Conservation (phyloP, 139 green algal species). For the Penium margaritaceum region DNA sequence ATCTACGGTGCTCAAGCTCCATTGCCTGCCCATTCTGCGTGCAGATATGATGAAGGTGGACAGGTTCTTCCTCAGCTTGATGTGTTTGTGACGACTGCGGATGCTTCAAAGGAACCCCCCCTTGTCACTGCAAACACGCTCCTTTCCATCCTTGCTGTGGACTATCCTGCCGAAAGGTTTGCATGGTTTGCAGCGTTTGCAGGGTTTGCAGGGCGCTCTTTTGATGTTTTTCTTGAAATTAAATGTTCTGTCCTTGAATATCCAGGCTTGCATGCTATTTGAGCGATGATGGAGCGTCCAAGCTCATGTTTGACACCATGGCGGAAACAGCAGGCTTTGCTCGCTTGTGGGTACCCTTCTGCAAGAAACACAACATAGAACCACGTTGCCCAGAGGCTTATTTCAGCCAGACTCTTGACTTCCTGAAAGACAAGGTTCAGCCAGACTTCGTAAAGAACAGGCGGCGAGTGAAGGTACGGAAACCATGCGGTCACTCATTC, state of each 20-base stretch:
- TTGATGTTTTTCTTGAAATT: neutral
- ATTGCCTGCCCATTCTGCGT: neutral
- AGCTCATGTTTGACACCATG: conserved; percentile 45
- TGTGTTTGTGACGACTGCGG: conserved; percentile 43
- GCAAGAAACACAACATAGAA: conserved; percentile 39
- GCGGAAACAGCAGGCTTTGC: conserved; percentile 42
- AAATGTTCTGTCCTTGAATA: neutral
- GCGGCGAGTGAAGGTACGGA: conserved; percentile 29
- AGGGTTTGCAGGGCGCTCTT: neutral
- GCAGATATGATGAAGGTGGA: conserved; percentile 23
- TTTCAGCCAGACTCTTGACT: conserved; percentile 38
- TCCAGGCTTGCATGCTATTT: conserved; percentile 36
- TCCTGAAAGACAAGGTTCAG: conserved; percentile 18
- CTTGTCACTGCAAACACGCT: conserved; percentile 37
- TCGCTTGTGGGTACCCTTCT: conserved; percentile 42
- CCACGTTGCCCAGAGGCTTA: conserved; percentile 37
- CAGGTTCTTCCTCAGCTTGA: conserved; percentile 36
- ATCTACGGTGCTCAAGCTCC: neutral
- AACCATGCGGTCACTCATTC: too few species aligned
- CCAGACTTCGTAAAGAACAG: conserved; percentile 38
- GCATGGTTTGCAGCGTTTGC: neutral
- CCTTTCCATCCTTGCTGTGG: conserved; percentile 30
- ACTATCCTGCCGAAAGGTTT: conserved; percentile 35
- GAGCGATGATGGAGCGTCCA: conserved; percentile 37
- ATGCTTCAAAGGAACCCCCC: conserved; percentile 38